phyloP scores from a whole-genome alignment of 2,329 filamentous ascomycete genomes.

The Colletotrichum tropicale region DNA sequence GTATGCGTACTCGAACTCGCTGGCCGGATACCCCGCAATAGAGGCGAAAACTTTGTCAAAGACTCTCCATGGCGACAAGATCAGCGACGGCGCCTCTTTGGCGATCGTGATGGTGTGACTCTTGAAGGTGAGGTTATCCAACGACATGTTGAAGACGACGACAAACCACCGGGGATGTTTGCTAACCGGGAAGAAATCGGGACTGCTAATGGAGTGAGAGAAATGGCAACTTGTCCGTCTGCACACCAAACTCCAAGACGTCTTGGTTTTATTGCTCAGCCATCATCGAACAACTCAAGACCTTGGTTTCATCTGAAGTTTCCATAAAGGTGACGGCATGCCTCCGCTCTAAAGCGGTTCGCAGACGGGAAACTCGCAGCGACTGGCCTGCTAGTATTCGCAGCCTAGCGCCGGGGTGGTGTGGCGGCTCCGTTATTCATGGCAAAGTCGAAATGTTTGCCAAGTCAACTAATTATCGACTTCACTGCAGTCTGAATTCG shows the following conservation, averaged over 20 bases:
- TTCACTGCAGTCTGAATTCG: not conserved
- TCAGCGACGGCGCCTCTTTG: constrained; percentile 46
- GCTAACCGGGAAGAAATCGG: not conserved
- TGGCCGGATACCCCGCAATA: constrained; percentile 75
- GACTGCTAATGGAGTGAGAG: not conserved
- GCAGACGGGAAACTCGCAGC: not conserved
- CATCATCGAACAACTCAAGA: not conserved
- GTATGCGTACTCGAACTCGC: constrained; percentile 76
- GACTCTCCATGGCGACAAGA: constrained; percentile 70
- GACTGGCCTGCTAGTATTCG: not conserved
- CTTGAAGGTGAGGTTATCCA: constrained; percentile 5
- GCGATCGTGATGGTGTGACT: constrained; percentile 62
- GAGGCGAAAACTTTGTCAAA: constrained; percentile 78
- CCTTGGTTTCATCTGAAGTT: not conserved
- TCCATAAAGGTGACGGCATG: not conserved
- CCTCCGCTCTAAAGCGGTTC: not conserved
- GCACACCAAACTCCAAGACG: not conserved
- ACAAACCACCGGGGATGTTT: not conserved
- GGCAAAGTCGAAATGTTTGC: not conserved
- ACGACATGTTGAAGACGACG: not conserved
- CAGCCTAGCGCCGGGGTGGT: not conserved
- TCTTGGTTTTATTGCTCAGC: not conserved
- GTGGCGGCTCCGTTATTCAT: not conserved
- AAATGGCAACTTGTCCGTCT: not conserved
- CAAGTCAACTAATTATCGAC: not conserved